Evolutionary conservation across 257 asterid species (phyloP), one percentile per base, ranked within the genome.

Genomic region (Solanum sejunctum): DNA sequence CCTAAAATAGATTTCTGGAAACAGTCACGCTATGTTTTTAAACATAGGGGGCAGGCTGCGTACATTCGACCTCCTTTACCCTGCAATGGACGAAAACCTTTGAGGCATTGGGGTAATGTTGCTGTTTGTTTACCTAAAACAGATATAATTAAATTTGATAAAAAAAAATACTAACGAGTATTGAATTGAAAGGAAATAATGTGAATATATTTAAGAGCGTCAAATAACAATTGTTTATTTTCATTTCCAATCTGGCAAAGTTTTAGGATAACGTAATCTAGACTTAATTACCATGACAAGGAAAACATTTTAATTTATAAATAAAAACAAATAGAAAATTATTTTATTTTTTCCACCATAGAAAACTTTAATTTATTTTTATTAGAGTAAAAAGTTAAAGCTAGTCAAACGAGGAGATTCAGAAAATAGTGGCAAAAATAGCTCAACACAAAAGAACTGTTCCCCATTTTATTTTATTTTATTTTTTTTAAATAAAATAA

Each of bases 361-460:
- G 8, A 78, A 32, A 11, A 26, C 52, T 1, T 36, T 70, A 5
- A 45, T 43, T 0, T 5, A 51, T 12, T 16, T 57, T 66, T 75
- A 26, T 47, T 69, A 82, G 26, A 61, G 39, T 23, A 63, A 56
- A 47, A 28, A 82, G 13, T 3, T 12, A 15, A 15, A 32, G 47
- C 47, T n/a, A 49, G 81, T 49, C 41, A 77, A 77, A 52, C 47
- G 11, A 51, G 63, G 64, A 26, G 47, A 77, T 51, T 77, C 64
- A 77, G 64, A 77, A 23, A 79, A 71, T 83, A 82, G 32, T 81
- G 86, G 88, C 84, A 85, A 28, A 26, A 28, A 41, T 61, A 45
- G 77, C 60, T 64, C 80, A 87, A 86, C 89, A 84, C 88, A 69
- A 85, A 84, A 83, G 84, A 83, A 81, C 83, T 87, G 85, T 75